These are phyloP conservation scores for Massariosphaeria phaeospora DNA, from an alignment of 495 filamentous ascomycete species.

Conservation along the genomic window DNA sequence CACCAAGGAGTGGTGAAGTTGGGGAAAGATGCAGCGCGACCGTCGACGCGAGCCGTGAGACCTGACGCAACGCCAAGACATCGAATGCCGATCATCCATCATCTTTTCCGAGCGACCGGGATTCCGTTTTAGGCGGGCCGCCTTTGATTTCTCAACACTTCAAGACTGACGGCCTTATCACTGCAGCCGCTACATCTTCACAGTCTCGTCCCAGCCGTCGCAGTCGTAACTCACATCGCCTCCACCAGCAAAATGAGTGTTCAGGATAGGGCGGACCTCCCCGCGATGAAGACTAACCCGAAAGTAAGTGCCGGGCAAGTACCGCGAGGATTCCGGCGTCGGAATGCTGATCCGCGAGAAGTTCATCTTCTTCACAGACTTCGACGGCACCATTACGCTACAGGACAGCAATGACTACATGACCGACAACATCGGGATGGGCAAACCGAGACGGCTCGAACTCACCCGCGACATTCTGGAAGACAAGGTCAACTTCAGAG, in stretches of 20 bases:
- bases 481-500: conserved; percentile 64
- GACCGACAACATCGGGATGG: conserved; percentile 89
- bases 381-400: conserved; percentile 91
- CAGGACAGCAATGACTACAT: conserved; percentile 92
- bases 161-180: background rate
- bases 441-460: conserved; percentile 56
- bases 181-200: too few species aligned
- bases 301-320: conserved; percentile 8
- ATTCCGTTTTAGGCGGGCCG: conserved; percentile 17
- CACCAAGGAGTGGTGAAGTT: background rate
- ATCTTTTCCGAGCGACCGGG: background rate
- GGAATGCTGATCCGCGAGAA: background rate
- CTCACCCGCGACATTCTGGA: conserved; percentile 69
- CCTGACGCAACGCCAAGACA: background rate
- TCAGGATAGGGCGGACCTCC: conserved; percentile 15
- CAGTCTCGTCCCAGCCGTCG: too few species aligned
- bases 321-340: too few species aligned
- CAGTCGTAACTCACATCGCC: too few species aligned
- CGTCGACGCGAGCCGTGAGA: conserved; percentile 4
- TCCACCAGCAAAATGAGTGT: conserved; percentile 19
- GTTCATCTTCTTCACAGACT: conserved; percentile 96
- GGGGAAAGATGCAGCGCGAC: background rate
- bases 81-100: too few species aligned
- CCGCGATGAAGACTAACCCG: conserved; percentile 31
- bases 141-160: conserved; percentile 6